phyloP scores from a whole-genome alignment of 306 rosid genomes.

The Fragaria ananassa region DNA sequence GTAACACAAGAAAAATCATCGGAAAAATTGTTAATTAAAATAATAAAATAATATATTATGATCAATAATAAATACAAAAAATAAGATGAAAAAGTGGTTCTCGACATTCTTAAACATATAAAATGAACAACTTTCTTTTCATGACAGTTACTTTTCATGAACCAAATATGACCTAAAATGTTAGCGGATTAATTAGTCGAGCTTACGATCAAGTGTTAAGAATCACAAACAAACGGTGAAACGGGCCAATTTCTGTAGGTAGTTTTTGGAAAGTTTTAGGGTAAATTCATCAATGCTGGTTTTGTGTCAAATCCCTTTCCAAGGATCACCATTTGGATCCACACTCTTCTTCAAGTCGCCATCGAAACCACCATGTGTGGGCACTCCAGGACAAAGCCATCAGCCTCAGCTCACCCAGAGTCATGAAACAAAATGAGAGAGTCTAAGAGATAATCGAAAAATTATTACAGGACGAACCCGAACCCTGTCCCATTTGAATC shows the following conservation, averaged over 20 bases:
- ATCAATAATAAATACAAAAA: too few relatives aligned
- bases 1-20: too few relatives aligned
- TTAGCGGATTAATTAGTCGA: too few relatives aligned
- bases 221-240: too few relatives aligned
- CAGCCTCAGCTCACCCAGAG: constrained; percentile 31
- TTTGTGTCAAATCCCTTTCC: constrained; percentile 69
- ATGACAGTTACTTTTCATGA: too few relatives aligned
- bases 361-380: constrained; percentile 51
- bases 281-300: not conserved
- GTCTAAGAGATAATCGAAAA: constrained; percentile 26
- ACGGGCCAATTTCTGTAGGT: not conserved
- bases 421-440: constrained; percentile 48
- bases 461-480: constrained; percentile 23
- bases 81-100: too few relatives aligned
- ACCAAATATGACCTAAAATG: too few relatives aligned
- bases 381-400: constrained; percentile 57
- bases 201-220: too few relatives aligned
- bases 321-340: constrained; percentile 55
- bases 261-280: not conserved
- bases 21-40: too few relatives aligned
- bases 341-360: constrained; percentile 50
- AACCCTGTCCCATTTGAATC: constrained; percentile 25
- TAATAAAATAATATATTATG: too few relatives aligned
- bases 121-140: too few relatives aligned
- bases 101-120: fast-evolving